These are phyloP conservation scores for Articulospora tetracladia DNA, from an alignment of 495 filamentous ascomycete species.

Conservation along the genomic window DNA sequence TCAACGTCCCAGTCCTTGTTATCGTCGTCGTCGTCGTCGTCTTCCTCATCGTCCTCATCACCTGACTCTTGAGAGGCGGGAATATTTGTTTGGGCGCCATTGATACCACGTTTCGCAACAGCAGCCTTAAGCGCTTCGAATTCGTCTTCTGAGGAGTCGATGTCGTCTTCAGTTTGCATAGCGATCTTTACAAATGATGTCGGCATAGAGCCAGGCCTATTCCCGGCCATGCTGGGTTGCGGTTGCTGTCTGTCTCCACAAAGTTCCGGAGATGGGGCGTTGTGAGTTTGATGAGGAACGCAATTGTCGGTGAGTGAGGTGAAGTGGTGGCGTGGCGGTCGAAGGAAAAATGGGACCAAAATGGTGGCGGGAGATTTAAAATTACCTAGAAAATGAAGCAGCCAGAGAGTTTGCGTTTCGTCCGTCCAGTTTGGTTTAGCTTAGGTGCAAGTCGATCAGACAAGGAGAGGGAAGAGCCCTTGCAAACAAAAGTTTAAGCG, in stretches of 20 bases:
- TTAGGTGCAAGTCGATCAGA: background rate
- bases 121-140: constrained; percentile 7
- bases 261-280: background rate
- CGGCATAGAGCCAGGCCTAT: background rate
- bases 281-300: constrained; percentile 2
- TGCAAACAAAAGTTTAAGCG: background rate
- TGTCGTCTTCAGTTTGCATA: background rate
- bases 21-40: constrained; percentile 38
- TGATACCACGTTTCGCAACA: constrained; percentile 9
- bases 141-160: constrained; percentile 14
- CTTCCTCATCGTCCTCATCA: constrained; percentile 15
- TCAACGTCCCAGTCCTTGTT: constrained; percentile 44
- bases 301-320: constrained; percentile 9
- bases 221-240: constrained; percentile 11
- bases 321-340: background rate
- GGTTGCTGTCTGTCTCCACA: constrained; percentile 1
- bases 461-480: too few relatives aligned
- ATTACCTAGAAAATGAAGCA: too few relatives aligned
- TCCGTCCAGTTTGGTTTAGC: too few relatives aligned
- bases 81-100: constrained; percentile 38
- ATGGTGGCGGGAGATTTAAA: background rate
- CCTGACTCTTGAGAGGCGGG: constrained; percentile 23
- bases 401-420: too few relatives aligned
- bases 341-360: background rate
- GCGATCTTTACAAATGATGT: background rate